Conservation (phyloP, 192 early-diverging fungal genomes). For the Nowakowskiella sp. region DNA sequence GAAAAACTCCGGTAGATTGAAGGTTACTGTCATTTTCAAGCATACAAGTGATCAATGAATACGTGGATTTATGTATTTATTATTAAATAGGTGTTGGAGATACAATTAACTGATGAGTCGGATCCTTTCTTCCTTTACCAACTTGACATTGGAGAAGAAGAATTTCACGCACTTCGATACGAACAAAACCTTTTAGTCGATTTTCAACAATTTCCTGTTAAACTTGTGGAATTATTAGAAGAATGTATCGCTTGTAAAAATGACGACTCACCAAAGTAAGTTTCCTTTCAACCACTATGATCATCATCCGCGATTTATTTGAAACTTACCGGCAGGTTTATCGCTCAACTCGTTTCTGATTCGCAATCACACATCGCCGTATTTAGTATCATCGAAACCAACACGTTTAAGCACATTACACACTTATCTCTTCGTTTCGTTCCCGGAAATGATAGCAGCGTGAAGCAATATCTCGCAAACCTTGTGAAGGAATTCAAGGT, state of each 20-base stretch:
- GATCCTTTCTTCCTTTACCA: constrained; percentile 46
- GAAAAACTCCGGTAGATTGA: constrained; percentile 12
- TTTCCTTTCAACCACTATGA: neutral
- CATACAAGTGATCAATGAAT: no score
- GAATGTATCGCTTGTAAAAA: constrained; percentile 8
- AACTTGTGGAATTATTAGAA: constrained; percentile 41
- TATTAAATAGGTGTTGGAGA: no score
- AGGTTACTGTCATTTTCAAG: no score
- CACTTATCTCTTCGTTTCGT: constrained; percentile 39
- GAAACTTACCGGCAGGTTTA: constrained; percentile 24
- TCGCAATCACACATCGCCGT: constrained; percentile 5
- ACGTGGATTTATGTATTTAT: no score
- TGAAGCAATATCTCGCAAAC: constrained; percentile 44
- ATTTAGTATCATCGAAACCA: constrained; percentile 45
- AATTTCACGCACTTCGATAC: constrained; percentile 37
- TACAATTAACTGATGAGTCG: constrained; percentile 35
- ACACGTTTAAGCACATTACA: constrained; percentile 44
- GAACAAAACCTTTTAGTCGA: constrained; percentile 46
- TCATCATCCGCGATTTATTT: neutral
- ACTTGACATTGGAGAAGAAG: constrained; percentile 36
- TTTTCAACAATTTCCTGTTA: constrained; percentile 46
- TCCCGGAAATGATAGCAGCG: constrained; percentile 34
- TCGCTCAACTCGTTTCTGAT: constrained; percentile 24
- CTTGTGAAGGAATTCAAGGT: constrained; percentile 40
- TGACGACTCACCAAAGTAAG: constrained; percentile 34